Conservation (phyloP, 73 alveolate genomes). For the Breviolum minutum region DNA sequence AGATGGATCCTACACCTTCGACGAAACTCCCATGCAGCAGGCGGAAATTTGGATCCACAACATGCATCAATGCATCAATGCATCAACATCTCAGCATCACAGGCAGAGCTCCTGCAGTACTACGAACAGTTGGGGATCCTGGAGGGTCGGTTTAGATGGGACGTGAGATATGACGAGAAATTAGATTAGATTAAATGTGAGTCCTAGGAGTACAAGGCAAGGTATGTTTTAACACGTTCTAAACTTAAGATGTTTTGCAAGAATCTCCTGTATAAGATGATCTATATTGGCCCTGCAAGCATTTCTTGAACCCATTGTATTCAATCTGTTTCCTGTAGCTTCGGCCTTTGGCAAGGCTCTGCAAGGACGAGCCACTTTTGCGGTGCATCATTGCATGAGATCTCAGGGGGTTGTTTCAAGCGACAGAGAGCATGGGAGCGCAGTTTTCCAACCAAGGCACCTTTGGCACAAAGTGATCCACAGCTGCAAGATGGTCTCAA, state of each 20-base stretch:
- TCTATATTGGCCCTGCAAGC: too few relatives aligned
- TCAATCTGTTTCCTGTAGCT: background rate
- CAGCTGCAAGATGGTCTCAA: constrained; percentile 26
- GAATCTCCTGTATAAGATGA: background rate
- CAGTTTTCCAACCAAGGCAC: constrained; percentile 4
- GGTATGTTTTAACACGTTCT: too few relatives aligned
- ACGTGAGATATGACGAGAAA: too few relatives aligned
- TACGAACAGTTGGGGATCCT: background rate
- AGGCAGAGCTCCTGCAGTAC: constrained; percentile 16
- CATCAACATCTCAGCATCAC: background rate
- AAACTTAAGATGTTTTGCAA: background rate
- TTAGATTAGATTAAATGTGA: too few relatives aligned
- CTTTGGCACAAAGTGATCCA: constrained; percentile 51
- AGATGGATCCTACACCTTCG: constrained; percentile 33
- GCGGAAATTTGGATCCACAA: background rate
- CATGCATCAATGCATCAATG: too few relatives aligned
- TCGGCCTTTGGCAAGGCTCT: constrained; percentile 17
- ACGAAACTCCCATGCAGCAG: background rate
- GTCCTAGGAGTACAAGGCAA: too few relatives aligned
- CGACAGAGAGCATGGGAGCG: too few relatives aligned
- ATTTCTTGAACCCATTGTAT: too few relatives aligned
- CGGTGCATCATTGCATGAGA: constrained; percentile 53
- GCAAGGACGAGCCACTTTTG: constrained; percentile 56
- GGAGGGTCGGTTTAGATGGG: too few relatives aligned
- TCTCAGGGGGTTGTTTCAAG: background rate